Conservation (phyloP, 1,284 basidiomycete genomes). For the Ceratorhiza oryzae-sativae region DNA sequence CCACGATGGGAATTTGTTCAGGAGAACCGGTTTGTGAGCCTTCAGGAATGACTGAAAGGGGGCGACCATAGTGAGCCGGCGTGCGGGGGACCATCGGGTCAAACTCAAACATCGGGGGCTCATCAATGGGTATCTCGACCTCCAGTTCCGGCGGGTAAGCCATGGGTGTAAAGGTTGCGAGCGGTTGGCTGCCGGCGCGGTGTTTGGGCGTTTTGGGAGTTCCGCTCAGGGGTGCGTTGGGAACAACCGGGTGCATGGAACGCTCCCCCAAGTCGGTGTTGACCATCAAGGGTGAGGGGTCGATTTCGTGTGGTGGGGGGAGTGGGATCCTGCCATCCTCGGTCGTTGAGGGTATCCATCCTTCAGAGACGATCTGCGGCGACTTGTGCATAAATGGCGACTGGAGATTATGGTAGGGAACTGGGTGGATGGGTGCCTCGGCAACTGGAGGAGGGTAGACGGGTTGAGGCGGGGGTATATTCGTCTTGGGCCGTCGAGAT, state of each 20-base stretch:
- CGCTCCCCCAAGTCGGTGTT: slow-evolving; percentile 25
- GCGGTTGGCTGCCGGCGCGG: slow-evolving; percentile 29
- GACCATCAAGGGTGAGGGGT: slow-evolving; percentile 29
- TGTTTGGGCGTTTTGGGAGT: slow-evolving; percentile 34
- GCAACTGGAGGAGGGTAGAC: slow-evolving; percentile 2
- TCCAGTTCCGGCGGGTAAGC: background rate
- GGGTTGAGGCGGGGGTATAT: slow-evolving; percentile 33
- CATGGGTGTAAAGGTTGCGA: slow-evolving; percentile 1
- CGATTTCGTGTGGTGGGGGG: slow-evolving; percentile 30
- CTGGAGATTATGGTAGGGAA: slow-evolving; percentile 18
- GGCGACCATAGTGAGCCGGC: slow-evolving; percentile 29
- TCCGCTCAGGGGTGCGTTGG: slow-evolving; percentile 9
- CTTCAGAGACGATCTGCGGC: slow-evolving; percentile 3
- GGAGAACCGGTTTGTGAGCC: background rate
- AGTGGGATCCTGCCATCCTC: slow-evolving; percentile 8
- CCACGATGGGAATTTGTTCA: background rate
- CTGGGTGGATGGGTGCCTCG: slow-evolving; percentile 17
- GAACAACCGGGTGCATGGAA: slow-evolving; percentile 13
- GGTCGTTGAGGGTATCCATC: slow-evolving; percentile 13
- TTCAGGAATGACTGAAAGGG: slow-evolving; percentile 14
- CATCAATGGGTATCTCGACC: background rate
- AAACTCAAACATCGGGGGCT: slow-evolving; percentile 1
- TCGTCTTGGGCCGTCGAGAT: slow-evolving; percentile 21
- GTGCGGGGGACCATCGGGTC: slow-evolving; percentile 22
- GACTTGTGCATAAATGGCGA: slow-evolving; percentile 22